Base-by-base conservation (phyloP, 2,329 filamentous ascomycete species). In the Beauveria rudraprayagi region DNA sequence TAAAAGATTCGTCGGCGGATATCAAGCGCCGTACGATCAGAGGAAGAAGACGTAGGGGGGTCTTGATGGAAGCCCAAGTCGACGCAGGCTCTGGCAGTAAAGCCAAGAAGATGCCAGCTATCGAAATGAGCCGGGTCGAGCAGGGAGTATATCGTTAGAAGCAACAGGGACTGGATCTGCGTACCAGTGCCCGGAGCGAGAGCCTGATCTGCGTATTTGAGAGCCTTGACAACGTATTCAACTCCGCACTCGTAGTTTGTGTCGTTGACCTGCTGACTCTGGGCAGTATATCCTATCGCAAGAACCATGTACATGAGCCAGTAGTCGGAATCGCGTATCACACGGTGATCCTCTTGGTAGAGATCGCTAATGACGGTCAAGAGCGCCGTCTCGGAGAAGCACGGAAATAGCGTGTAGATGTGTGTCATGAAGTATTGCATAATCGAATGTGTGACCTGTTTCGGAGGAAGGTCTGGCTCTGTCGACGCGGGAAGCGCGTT, bases 21-120 rank as follows among this genome's bases (percentile, higher is more conserved):
- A 66, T 96, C 90, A 14, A 96, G 77, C 51, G 86, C 84, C 3
- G 83, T 77, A 66, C 86, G 87, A 61, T 91, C 85, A 11, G 87
- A 81, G 30, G 85, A 76, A 17, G 88, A 82, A 64, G 88, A 86
- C 61, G 83, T 80, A 0, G 90, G 88, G 3, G 92, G 91, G 66
- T 97, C 93, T 74, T 97, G 93, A 72, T 97, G 94, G 62, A 95
- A 86, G 8, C 94, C 94, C 34, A 97, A 77, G 75, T 99, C 94
- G 24, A 97, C 83, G 69, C 93, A 86, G 6, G 92, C 90, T 62
- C 93, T 85, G 46, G 90, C 90, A 7, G 93, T 92, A 71, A 94
- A 92, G 7, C 93, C 94, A 61, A 97, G 90, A 64, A 97, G 76
- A 65, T 94, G 92, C 92, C 94, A 97, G 67, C 89, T 91, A 69